Base-by-base conservation (phyloP, 805 yeast species). In the Debaryomyces maramus region DNA sequence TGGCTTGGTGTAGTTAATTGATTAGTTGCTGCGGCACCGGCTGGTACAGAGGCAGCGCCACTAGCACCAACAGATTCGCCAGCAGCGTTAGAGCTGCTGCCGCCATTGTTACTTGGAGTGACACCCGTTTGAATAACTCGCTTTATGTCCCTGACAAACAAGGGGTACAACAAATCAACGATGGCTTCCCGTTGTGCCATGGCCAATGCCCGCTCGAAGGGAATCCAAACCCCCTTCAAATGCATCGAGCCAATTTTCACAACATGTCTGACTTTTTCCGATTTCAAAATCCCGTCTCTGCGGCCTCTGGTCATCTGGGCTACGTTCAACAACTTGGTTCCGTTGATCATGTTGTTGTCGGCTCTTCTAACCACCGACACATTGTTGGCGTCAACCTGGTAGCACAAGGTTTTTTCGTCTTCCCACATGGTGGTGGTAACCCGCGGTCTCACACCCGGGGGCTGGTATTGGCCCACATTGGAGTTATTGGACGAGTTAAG, bases 351-450 rank as follows among this genome's bases (percentile, higher is more conserved):
- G 61, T 86, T 82, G 58, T 84, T 83, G 62, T 86, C 93, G 21
- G 88, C 93, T 55, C 95, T 75, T 50, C 95, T 74, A 20, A 86
- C 89, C 15, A 86, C 95, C 13, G 84, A 74, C 32, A 85, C 85
- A 41, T 87, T 85, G 47, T 83, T 80, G 42, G 88, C 90, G 53
- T 85, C 93, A 21, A 86, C 91, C 61, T 85, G 93, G 66, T 85
- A 86, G 57, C 93, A 86, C 38, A 86, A 62, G 0, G 95, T 86
- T 50, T 83, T 82, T 55, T 86, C 95, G 57, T 86, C 95, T 56
- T 86, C 93, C 95, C 95, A 86, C 77, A 83, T 77, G n/a, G 93
- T 85, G 16, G 93, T 85, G 38, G 89, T 83, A 38, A 85, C 88
- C 45, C 83, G 68, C 6, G 85, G 87, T 23, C 84, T 53, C 40